Percentiles rank a stretch among this genome's conserved stretches.
Conservation (phyloP, 176 grass and related monocot genomes). For the Poa pratensis region DNA sequence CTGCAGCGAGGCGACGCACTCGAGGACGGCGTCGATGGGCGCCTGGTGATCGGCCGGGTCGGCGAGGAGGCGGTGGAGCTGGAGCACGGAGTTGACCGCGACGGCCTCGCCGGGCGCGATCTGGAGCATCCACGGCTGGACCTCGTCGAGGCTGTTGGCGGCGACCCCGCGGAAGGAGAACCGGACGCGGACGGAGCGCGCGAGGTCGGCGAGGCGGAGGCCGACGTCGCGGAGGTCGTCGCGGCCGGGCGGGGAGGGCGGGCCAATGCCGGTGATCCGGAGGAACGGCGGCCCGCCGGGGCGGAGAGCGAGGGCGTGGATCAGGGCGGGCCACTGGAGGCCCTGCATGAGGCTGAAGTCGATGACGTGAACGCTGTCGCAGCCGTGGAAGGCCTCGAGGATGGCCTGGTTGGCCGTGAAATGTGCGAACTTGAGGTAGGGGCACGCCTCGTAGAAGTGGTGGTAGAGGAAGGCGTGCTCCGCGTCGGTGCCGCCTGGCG, state of each 20-base stretch:
- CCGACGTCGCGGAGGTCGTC: constrained; percentile 90
- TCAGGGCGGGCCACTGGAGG: constrained; percentile 91
- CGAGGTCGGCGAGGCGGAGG: constrained; percentile 77
- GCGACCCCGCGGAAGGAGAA: constrained; percentile 93
- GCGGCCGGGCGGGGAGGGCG: constrained; percentile 64
- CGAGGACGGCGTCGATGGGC: constrained; percentile 71
- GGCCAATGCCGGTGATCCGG: constrained; percentile 92
- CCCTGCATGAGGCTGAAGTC: constrained; percentile 98
- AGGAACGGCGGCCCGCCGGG: constrained; percentile 80
- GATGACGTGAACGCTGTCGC: constrained; percentile 68
- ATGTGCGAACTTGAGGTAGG: constrained; percentile 97
- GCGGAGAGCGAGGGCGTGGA: constrained; percentile 87
- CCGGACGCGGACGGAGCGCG: constrained; percentile 71
- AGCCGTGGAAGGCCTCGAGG: constrained; percentile 80
- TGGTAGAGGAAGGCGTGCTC: constrained; percentile 70
- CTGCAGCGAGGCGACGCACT: constrained; percentile 56
- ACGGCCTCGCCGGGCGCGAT: constrained; percentile 67
- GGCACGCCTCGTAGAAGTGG: constrained; percentile 94
- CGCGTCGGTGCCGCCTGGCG: background rate
- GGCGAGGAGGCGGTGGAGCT: constrained; percentile 80
- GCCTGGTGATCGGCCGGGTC: constrained; percentile 34
- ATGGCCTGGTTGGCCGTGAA: constrained; percentile 98
- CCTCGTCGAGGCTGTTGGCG: constrained; percentile 74
- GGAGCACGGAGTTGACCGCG: constrained; percentile 86
- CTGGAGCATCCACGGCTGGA: constrained; percentile 90